Percentiles rank a stretch among this genome's conserved stretches.
These are phyloP conservation scores for Stemphylium lycopersici DNA, from an alignment of 2,329 filamentous ascomycete genomes.

Conservation along the genomic window DNA sequence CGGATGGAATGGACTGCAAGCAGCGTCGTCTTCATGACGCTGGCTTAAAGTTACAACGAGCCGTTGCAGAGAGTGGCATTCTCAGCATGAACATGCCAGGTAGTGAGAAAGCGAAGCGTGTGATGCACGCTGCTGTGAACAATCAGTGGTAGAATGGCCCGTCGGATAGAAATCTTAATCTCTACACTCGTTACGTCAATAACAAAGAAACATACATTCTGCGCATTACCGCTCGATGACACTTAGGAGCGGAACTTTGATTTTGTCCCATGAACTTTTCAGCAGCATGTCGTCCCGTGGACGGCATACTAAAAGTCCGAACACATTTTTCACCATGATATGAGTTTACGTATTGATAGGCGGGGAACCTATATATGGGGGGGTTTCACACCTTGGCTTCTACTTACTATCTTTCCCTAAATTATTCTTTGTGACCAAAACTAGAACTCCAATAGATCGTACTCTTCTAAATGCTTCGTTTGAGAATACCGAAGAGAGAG, in stretches of 20 bases:
- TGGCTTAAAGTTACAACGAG: slow-evolving; percentile 1
- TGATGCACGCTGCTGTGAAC: background rate
- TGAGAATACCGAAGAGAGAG: too few species aligned
- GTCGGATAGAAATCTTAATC: background rate
- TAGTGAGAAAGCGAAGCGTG: background rate
- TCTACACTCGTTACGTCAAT: background rate
- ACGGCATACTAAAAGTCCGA: background rate
- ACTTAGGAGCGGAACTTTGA: too few species aligned
- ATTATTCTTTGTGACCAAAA: too few species aligned
- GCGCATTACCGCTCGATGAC: too few species aligned
- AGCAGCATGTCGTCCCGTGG: background rate
- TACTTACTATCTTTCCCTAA: too few species aligned
- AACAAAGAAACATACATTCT: background rate
- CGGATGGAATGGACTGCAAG: background rate
- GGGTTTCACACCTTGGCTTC: too few species aligned
- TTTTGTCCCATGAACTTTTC: background rate
- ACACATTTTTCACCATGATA: too few species aligned
- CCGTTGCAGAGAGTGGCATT: slow-evolving; percentile 5
- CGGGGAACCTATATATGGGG: too few species aligned
- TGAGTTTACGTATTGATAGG: too few species aligned
- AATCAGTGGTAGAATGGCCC: background rate
- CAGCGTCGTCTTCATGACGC: slow-evolving; percentile 6
- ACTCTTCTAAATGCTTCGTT: too few species aligned
- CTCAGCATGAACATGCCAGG: slow-evolving; percentile 12
- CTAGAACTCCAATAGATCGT: too few species aligned